Base-by-base conservation (phyloP, 106 monocot genomes). In the Agapanthus africanus region DNA sequence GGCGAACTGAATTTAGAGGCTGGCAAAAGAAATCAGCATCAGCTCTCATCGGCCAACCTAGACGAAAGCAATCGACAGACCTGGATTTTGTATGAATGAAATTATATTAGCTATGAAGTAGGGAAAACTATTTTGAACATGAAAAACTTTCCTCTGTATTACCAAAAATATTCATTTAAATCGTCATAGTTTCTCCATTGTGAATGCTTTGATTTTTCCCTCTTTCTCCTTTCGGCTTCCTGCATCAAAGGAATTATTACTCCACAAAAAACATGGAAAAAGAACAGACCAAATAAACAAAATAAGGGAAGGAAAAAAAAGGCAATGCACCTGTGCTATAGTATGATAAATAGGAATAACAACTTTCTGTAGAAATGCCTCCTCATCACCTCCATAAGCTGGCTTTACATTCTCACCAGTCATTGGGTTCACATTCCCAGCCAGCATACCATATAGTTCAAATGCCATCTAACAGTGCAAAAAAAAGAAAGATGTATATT, bases 151-250 rank as follows among this genome's bases (percentile, higher is more conserved):
- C n/a, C n/a, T n/a, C n/a, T n/a, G 1, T 50, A 49, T 11, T 75
- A 92, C 92, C 92, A 92, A 74, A 92, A 92, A 40, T 92, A 92
- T 76, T 92, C 92, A 83, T 90, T 90, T 54, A 90, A 66, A 67
- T 90, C 90, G 59, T 90, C 90, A 57, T 90, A 90, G 40, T 92
- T 92, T 70, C 88, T 92, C 92, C 92, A 92, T 46, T 92, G 83
- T 28, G 92, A 92, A 75, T 92, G 92, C 37, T 83, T 88, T 73
- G 88, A 74, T 61, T 79, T 92, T 70, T 73, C 82, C 23, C 66
- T 78, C 74, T 83, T 88, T 60, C 92, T 80, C 74, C 64, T 88
- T 64, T 82, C 80, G 75, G 92, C 92, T 92, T 92, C 92, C 92
- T 91, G 63, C 25, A 75, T 37, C 11, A 61, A 61, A 61, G 15